Conservation (phyloP, 2,329 filamentous ascomycete genomes). For the Chaetomiaceae sp. region DNA sequence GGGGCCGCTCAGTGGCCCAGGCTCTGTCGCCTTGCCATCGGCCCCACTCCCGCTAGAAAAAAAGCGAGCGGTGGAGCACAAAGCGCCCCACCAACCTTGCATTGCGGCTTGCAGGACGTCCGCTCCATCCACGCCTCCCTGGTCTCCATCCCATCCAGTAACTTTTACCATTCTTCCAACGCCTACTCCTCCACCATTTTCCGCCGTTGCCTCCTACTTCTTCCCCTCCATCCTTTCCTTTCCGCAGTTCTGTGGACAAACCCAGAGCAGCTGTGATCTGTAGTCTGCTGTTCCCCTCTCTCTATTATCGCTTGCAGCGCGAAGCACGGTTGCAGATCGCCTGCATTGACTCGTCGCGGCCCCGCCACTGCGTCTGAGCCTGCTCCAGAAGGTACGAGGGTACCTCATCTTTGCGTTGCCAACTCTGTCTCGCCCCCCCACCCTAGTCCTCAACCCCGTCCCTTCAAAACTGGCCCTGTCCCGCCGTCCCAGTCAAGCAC, state of each 20-base stretch:
- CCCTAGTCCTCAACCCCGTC: constrained; percentile 6
- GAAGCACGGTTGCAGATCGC: background rate
- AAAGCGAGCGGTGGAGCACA: constrained; percentile 12
- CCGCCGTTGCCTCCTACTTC: constrained; percentile 11
- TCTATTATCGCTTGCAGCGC: constrained; percentile 1
- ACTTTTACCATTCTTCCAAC: constrained; percentile 7
- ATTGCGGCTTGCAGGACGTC: constrained; percentile 9
- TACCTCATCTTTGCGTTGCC: background rate
- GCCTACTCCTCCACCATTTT: constrained; percentile 13
- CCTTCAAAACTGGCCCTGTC: constrained; percentile 25
- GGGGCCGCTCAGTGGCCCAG: constrained; percentile 10
- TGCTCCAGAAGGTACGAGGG: background rate
- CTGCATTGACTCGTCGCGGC: constrained; percentile 2
- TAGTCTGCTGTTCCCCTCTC: background rate
- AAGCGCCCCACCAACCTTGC: constrained; percentile 16
- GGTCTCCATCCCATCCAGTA: constrained; percentile 5
- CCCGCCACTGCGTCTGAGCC: background rate
- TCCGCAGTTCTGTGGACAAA: background rate
- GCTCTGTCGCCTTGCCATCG: constrained; percentile 18
- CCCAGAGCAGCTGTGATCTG: background rate
- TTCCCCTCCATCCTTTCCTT: background rate
- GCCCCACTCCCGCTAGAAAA: constrained; percentile 14
- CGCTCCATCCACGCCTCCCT: constrained; percentile 21
- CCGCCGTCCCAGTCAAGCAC: constrained; percentile 16
- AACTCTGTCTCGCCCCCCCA: background rate